These are phyloP conservation scores for Tilletia setariae DNA, from an alignment of 1,284 basidiomycete genomes.

Conservation along the genomic window DNA sequence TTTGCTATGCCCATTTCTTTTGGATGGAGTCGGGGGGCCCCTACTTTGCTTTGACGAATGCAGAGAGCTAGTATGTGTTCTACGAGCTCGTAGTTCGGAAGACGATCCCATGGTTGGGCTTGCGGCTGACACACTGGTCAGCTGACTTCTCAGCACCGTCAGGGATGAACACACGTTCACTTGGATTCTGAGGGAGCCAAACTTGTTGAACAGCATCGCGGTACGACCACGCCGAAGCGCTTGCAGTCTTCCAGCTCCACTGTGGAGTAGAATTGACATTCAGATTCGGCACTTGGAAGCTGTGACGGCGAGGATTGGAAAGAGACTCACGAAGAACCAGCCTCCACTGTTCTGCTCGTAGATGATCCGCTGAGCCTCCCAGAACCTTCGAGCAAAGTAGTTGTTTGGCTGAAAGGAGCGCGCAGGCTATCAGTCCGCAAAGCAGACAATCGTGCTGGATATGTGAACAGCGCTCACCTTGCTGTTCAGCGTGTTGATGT, in stretches of 20 bases:
- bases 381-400: conserved; percentile 22
- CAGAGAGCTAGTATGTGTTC: neutral
- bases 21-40: too few relatives aligned
- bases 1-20: too few relatives aligned
- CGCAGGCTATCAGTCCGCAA: too few relatives aligned
- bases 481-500: conserved; percentile 18
- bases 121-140: neutral
- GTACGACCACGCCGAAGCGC: conserved; percentile 21
- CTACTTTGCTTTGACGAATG: neutral
- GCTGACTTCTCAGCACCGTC: neutral
- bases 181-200: conserved; percentile 25
- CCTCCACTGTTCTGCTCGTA: conserved; percentile 18
- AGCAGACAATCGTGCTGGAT: too few relatives aligned
- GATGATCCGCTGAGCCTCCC: conserved; percentile 24
- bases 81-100: conserved; percentile 10
- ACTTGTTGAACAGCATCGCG: conserved; percentile 20
- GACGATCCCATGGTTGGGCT: neutral
- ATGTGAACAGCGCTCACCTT: neutral
- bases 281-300: neutral
- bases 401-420: conserved; percentile 13
- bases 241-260: conserved; percentile 27
- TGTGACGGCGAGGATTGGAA: neutral
- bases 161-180: conserved; percentile 13
- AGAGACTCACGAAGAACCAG: conserved; percentile 10
- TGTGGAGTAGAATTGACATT: neutral